These are phyloP conservation scores for Pleurotus tuber-regium DNA, from an alignment of 768 basidiomycete species.

Conservation along the genomic window DNA sequence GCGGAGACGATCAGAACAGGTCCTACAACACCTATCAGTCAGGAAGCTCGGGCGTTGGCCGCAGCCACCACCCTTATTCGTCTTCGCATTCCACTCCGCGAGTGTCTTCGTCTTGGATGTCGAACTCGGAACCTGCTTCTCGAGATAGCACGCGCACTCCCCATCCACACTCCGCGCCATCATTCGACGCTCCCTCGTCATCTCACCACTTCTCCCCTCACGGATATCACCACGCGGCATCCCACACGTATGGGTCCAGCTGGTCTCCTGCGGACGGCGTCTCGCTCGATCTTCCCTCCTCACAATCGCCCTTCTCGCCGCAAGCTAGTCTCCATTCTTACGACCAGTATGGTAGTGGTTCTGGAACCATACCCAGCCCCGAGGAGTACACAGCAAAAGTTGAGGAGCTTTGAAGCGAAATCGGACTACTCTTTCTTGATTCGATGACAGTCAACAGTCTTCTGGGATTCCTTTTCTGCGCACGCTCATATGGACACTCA, in stretches of 20 bases:
- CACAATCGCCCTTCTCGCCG: slow-evolving; percentile 30
- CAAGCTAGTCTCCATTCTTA: slow-evolving; percentile 26
- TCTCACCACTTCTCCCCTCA: slow-evolving; percentile 33
- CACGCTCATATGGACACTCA: slow-evolving; percentile 1
- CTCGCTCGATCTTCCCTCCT: slow-evolving; percentile 30
- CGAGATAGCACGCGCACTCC: slow-evolving; percentile 30
- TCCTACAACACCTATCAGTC: slow-evolving; percentile 4
- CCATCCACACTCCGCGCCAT: slow-evolving; percentile 25
- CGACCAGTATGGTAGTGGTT: slow-evolving; percentile 30
- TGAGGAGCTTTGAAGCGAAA: slow-evolving; percentile 5
- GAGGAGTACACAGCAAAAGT: slow-evolving; percentile 35
- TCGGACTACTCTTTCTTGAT: slow-evolving; percentile 8
- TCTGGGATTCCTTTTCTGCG: background rate
- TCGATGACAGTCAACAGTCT: slow-evolving; percentile 10
- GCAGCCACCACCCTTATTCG: background rate
- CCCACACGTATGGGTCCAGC: slow-evolving; percentile 35
- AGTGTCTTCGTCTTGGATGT: slow-evolving; percentile 33
- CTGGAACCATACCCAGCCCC: slow-evolving; percentile 37
- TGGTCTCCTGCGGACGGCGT: slow-evolving; percentile 35
- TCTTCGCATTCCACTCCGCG: background rate
- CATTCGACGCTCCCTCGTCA: slow-evolving; percentile 13
- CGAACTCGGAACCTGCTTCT: slow-evolving; percentile 31
- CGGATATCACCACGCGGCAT: slow-evolving; percentile 29
- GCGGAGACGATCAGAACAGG: slow-evolving; percentile 16
- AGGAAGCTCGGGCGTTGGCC: background rate